A percentile compares a stretch with the other conserved stretches of the same genome.
These are phyloP conservation scores for Xerocomellus intermedius DNA, from an alignment of 768 basidiomycete species.

Conservation along the genomic window DNA sequence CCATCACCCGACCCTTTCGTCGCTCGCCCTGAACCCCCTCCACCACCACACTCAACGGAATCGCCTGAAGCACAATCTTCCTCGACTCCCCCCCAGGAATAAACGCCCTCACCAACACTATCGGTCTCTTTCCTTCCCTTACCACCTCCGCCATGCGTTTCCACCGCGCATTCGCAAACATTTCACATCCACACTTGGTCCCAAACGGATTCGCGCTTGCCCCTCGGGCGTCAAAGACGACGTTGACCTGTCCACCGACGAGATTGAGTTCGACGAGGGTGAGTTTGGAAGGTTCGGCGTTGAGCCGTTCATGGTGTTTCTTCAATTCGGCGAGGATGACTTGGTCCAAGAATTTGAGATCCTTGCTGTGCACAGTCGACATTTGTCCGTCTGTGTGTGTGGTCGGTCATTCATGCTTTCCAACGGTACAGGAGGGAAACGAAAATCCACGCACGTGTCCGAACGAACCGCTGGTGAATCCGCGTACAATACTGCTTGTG, in stretches of 20 bases:
- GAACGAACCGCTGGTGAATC: slow-evolving; percentile 20
- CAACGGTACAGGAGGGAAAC: background rate
- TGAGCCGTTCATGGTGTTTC: slow-evolving; percentile 16
- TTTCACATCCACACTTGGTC: slow-evolving; percentile 25
- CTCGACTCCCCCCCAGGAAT: slow-evolving; percentile 28
- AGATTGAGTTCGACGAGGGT: slow-evolving; percentile 29
- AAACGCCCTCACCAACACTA: slow-evolving; percentile 28
- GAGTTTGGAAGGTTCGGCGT: slow-evolving; percentile 13
- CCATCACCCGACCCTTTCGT: slow-evolving; percentile 1
- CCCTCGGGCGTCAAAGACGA: slow-evolving; percentile 23
- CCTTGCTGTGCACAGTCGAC: slow-evolving; percentile 23
- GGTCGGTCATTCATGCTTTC: background rate
- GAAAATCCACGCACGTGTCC: slow-evolving; percentile 12
- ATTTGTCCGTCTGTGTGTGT: slow-evolving; percentile 21
- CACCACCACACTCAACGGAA: slow-evolving; percentile 22
- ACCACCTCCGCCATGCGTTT: slow-evolving; percentile 19
- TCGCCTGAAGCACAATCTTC: slow-evolving; percentile 27
- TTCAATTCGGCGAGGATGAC: slow-evolving; percentile 27
- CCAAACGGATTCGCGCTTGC: slow-evolving; percentile 23
- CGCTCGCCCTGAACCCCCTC: background rate
- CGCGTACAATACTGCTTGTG: slow-evolving; percentile 28
- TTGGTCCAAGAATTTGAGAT: slow-evolving; percentile 27
- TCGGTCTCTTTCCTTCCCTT: slow-evolving; percentile 9
- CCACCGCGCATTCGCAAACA: slow-evolving; percentile 24
- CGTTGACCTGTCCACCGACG: slow-evolving; percentile 4